A percentile compares a stretch with the other conserved stretches of the same genome.
Conservation (phyloP, 2,329 filamentous ascomycete genomes). For the Beauveria rudraprayagi region DNA sequence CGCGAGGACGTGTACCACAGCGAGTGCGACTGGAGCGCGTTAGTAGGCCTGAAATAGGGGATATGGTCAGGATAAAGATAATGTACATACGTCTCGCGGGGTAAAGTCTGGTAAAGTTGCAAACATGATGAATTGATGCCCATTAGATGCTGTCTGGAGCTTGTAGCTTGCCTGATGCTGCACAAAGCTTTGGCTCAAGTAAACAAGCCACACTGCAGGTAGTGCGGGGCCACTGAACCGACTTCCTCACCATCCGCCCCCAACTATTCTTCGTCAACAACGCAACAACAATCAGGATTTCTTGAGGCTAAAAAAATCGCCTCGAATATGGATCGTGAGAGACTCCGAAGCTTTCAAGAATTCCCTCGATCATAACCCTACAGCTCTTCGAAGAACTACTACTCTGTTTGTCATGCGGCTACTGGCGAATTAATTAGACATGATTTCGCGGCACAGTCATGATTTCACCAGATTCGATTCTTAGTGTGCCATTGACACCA, state of each 20-base stretch:
- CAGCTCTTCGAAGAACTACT: too few relatives aligned
- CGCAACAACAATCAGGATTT: too few relatives aligned
- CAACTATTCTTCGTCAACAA: too few relatives aligned
- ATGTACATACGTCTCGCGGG: conserved; percentile 57
- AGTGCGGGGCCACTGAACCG: background rate
- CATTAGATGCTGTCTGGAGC: background rate
- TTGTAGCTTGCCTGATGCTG: background rate
- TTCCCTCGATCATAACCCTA: too few relatives aligned
- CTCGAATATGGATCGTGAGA: too few relatives aligned
- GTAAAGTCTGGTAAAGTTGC: conserved; percentile 23
- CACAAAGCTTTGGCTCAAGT: background rate
- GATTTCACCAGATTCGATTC: too few relatives aligned
- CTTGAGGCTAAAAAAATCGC: too few relatives aligned
- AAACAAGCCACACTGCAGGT: background rate
- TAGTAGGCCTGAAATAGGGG: background rate
- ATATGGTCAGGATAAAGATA: background rate
- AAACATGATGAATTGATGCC: conserved; percentile 4
- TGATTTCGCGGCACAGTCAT: too few relatives aligned
- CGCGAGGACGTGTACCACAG: conserved; percentile 66
- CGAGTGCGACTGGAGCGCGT: conserved; percentile 52
- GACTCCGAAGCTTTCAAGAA: too few relatives aligned
- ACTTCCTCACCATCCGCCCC: background rate
- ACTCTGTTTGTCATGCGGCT: too few relatives aligned
- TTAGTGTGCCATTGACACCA: too few relatives aligned
- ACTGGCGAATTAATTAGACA: too few relatives aligned